phyloP scores from a whole-genome alignment of 2,329 filamentous ascomycete genomes.

The Alternaria incomplexa region DNA sequence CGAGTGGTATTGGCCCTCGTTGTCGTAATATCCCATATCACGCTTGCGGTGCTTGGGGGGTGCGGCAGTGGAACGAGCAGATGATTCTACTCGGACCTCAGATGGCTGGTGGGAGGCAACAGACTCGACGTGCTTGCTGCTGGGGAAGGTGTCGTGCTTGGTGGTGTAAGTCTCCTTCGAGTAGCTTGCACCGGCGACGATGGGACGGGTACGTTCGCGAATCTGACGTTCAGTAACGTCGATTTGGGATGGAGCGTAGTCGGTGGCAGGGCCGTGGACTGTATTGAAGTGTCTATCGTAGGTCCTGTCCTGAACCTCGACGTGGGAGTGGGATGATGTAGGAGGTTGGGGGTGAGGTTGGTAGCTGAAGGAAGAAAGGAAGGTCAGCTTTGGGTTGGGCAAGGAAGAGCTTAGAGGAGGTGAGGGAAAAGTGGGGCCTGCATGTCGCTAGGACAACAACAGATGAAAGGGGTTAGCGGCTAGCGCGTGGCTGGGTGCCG shows the following conservation, averaged over 20 bases:
- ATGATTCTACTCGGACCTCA: slow-evolving; percentile 58
- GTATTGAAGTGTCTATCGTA: slow-evolving; percentile 56
- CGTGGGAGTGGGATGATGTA: slow-evolving; percentile 66
- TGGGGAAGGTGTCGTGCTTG: slow-evolving; percentile 51
- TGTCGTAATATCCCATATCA: slow-evolving; percentile 83
- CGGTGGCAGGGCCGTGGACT: slow-evolving; percentile 57
- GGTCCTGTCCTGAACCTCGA: slow-evolving; percentile 66
- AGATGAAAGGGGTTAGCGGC: slow-evolving; percentile 44
- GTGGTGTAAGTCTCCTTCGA: slow-evolving; percentile 49
- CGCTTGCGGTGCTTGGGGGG: slow-evolving; percentile 56
- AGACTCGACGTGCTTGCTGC: slow-evolving; percentile 41
- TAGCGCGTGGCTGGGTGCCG: slow-evolving; percentile 37
- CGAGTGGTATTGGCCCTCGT: slow-evolving; percentile 76
- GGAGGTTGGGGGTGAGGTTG: slow-evolving; percentile 61
- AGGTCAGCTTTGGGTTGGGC: slow-evolving; percentile 43
- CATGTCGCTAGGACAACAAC: slow-evolving; percentile 51
- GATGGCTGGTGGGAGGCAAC: slow-evolving; percentile 49
- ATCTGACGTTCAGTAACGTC: slow-evolving; percentile 66
- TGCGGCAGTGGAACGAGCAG: slow-evolving; percentile 60
- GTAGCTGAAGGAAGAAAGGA: slow-evolving; percentile 57
- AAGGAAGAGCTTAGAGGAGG: slow-evolving; percentile 43
- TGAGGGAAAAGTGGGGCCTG: slow-evolving; percentile 46
- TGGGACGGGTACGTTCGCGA: slow-evolving; percentile 65
- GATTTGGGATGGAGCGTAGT: slow-evolving; percentile 65
- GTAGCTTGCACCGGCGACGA: slow-evolving; percentile 55